These are phyloP conservation scores for Torulaspora pretoriensis DNA, from an alignment of 1,139 yeast genomes.

Conservation along the genomic window DNA sequence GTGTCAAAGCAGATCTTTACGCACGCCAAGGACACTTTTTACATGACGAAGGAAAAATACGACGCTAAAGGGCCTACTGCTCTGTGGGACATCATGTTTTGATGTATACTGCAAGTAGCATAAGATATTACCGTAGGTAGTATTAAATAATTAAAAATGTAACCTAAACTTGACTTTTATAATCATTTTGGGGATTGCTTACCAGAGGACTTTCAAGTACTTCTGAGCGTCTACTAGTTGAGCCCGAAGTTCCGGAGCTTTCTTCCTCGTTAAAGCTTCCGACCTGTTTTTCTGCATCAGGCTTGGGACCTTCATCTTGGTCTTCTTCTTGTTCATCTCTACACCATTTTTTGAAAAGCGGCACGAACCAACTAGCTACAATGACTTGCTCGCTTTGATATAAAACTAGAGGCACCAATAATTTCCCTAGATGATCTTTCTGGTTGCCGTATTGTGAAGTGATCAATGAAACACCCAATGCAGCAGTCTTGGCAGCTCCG, in stretches of 20 bases:
- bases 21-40: constrained; percentile 59
- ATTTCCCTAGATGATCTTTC: constrained; percentile 59
- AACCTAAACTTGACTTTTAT: not conserved
- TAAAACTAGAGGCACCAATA: constrained; percentile 74
- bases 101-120: not conserved
- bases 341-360: constrained; percentile 65
- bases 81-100: constrained; percentile 48
- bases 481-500: constrained; percentile 92
- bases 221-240: no score
- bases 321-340: constrained; percentile 23
- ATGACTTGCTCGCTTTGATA: constrained; percentile 85
- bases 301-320: constrained; percentile 11
- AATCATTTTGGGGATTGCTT: not conserved
- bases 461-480: constrained; percentile 77
- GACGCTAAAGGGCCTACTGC: constrained; percentile 73
- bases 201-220: no score
- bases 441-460: constrained; percentile 73
- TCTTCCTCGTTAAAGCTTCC: constrained; percentile 1
- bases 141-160: not conserved
- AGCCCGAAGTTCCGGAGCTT: not conserved
- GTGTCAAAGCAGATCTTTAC: constrained; percentile 81
- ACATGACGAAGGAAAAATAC: constrained; percentile 67
- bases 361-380: constrained; percentile 65
- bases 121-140: not conserved
- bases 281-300: constrained; percentile 9